Conservation (phyloP, 1,284 basidiomycete species). For the Melampsora americana region DNA sequence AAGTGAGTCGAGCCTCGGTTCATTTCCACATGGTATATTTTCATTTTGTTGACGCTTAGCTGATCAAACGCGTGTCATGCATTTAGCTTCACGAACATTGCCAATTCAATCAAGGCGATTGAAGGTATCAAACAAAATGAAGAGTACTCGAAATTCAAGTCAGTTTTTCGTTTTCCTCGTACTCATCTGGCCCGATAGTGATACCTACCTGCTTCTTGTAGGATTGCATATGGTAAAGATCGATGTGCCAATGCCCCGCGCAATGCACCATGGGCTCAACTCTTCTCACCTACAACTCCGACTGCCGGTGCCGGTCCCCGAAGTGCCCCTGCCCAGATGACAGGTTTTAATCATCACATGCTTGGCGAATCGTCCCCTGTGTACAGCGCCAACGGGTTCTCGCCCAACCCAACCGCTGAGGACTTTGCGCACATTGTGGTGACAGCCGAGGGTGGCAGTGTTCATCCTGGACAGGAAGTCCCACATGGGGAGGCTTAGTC, state of each 20-base stretch:
- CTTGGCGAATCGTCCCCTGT: conserved; percentile 35
- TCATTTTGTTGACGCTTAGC: background rate
- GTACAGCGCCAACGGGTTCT: conserved; percentile 30
- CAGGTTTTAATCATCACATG: conserved; percentile 42
- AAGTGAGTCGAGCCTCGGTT: too few species aligned
- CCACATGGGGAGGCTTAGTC: conserved; percentile 30
- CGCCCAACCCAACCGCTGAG: conserved; percentile 31
- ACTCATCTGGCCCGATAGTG: conserved; percentile 55
- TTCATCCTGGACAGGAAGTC: conserved; percentile 36
- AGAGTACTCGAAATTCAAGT: conserved; percentile 50
- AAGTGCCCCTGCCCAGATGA: conserved; percentile 44
- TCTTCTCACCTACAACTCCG: conserved; percentile 32
- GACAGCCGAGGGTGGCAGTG: conserved; percentile 40
- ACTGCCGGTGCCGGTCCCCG: conserved; percentile 36
- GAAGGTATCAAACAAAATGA: conserved; percentile 72
- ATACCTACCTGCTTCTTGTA: conserved; percentile 62
- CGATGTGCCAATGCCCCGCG: conserved; percentile 69
- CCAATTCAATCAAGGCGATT: conserved; percentile 91
- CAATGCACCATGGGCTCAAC: conserved; percentile 44
- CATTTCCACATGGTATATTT: too few species aligned
- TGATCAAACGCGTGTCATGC: conserved; percentile 6
- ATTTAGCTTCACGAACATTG: conserved; percentile 65
- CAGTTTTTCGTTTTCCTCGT: conserved; percentile 38
- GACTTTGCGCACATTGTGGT: conserved; percentile 43
- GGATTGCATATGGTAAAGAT: conserved; percentile 85